Percentiles rank a stretch among this genome's conserved stretches.
Evolutionary conservation across 768 basidiomycete species (phyloP).

Genomic region (Podaxis pistillaris): DNA sequence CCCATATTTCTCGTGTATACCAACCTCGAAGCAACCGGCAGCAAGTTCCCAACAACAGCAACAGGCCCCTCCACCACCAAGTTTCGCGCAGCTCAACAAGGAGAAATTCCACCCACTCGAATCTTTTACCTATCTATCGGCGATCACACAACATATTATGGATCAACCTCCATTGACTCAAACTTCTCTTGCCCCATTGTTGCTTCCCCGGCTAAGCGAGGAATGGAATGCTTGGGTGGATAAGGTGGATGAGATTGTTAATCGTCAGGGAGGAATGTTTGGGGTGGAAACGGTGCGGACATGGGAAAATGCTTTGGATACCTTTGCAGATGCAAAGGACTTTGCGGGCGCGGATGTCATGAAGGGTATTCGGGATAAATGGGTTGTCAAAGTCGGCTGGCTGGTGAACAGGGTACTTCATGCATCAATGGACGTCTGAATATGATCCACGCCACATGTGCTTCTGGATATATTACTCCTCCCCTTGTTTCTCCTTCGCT

Average conservation of each 20-base stretch:
- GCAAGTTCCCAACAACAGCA: slow-evolving; percentile 30
- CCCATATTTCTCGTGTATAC: slow-evolving; percentile 75
- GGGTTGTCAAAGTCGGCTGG: slow-evolving; percentile 80
- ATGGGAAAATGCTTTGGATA: slow-evolving; percentile 73
- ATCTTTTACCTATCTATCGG: slow-evolving; percentile 67
- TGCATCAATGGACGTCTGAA: slow-evolving; percentile 34
- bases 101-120: slow-evolving; percentile 73
- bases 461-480: neutral
- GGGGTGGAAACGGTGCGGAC: slow-evolving; percentile 62
- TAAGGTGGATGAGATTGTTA: slow-evolving; percentile 66
- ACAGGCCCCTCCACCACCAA: slow-evolving; percentile 35
- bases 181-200: slow-evolving; percentile 49
- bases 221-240: slow-evolving; percentile 83
- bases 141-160: slow-evolving; percentile 65
- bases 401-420: slow-evolving; percentile 52
- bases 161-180: slow-evolving; percentile 69
- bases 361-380: slow-evolving; percentile 49
- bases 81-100: slow-evolving; percentile 44
- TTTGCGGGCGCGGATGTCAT: slow-evolving; percentile 35
- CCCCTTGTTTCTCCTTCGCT: slow-evolving; percentile 1
- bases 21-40: slow-evolving; percentile 25
- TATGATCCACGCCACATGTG: neutral
- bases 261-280: slow-evolving; percentile 77
- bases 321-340: slow-evolving; percentile 54
- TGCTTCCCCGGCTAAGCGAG: slow-evolving; percentile 62